Conservation (phyloP, 78 protist species). For the Dictyostelium discoideum region DNA sequence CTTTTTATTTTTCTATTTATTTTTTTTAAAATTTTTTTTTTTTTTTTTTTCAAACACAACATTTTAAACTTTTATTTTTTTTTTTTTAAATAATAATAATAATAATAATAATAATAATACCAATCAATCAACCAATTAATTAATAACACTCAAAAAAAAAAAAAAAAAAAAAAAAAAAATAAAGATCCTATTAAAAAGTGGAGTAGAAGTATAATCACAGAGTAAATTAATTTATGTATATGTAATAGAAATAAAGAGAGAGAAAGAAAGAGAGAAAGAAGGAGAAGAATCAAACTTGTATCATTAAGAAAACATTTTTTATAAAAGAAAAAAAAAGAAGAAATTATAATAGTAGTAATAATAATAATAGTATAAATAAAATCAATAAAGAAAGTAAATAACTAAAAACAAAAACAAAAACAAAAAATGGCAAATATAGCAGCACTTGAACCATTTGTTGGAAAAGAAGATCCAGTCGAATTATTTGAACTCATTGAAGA, state of each 20-base stretch:
- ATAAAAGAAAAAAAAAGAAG: neutral
- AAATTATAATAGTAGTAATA: neutral
- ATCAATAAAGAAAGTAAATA: neutral
- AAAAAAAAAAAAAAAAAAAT: neutral
- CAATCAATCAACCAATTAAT: neutral
- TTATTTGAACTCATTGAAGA: slow-evolving; percentile 77
- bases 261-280: neutral
- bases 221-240: neutral
- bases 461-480: slow-evolving; percentile 82
- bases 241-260: neutral
- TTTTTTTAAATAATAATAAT: neutral
- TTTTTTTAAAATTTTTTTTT: neutral
- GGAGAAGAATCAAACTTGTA: neutral
- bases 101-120: too few species aligned
- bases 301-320: neutral
- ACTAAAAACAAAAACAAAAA: neutral
- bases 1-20: neutral
- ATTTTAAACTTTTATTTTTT: neutral
- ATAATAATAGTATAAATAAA: neutral
- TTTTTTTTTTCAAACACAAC: neutral
- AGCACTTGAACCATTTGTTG: slow-evolving; percentile 74
- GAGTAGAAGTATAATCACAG: neutral
- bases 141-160: neutral
- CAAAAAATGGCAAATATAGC: slow-evolving; percentile 44
- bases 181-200: neutral